These are phyloP conservation scores for Cylindrodendrum hubeiense DNA, from an alignment of 2,329 filamentous ascomycete genomes.

Conservation along the genomic window DNA sequence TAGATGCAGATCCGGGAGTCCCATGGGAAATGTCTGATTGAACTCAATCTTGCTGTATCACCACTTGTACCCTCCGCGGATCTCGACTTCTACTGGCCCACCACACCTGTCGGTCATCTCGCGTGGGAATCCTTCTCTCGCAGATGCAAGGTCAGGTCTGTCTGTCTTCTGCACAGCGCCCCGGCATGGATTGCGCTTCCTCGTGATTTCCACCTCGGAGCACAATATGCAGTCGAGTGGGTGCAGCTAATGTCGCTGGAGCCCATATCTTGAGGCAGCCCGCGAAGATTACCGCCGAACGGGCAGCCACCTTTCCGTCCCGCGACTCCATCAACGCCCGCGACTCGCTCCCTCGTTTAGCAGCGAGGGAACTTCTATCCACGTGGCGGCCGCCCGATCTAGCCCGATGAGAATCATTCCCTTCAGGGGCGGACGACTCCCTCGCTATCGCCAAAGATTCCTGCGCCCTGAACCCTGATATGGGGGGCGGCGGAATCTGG, in stretches of 20 bases:
- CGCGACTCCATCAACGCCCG: neutral
- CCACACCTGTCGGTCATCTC: conserved; percentile 5
- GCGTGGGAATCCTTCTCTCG: conserved; percentile 11
- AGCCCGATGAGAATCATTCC: conserved; percentile 30
- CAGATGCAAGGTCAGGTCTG: conserved; percentile 19
- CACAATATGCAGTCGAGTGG: conserved; percentile 17
- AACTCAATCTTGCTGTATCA: conserved; percentile 21
- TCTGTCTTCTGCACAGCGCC: conserved; percentile 8
- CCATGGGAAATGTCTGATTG: conserved; percentile 11
- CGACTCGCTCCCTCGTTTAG: neutral
- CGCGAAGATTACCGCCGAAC: neutral
- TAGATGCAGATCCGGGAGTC: conserved; percentile 7
- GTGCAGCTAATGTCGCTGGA: conserved; percentile 13
- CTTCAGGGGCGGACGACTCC: conserved; percentile 29
- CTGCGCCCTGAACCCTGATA: conserved; percentile 13
- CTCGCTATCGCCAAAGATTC: conserved; percentile 21
- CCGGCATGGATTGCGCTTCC: conserved; percentile 13
- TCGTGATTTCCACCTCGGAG: conserved; percentile 15
- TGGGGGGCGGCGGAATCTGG: conserved; percentile 31
- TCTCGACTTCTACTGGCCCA: conserved; percentile 1
- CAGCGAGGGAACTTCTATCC: conserved; percentile 23
- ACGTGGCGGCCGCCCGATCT: conserved; percentile 39
- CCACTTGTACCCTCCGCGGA: neutral
- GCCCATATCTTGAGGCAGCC: neutral
- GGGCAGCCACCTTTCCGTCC: neutral